phyloP scores from a whole-genome alignment of 129 eudicot genomes.

The Pulicaria dysenterica region DNA sequence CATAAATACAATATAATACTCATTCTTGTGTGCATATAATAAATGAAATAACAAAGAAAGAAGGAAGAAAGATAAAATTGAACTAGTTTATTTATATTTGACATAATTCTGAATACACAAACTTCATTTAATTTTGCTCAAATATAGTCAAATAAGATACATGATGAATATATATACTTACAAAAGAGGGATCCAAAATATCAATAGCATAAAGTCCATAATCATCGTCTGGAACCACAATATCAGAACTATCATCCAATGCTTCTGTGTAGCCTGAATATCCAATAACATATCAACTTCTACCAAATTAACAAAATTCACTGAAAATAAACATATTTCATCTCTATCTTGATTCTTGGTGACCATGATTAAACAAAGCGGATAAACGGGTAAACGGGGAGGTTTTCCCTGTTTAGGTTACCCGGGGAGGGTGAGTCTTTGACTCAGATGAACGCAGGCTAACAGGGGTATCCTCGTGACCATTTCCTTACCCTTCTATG shows the following conservation, averaged over 20 bases:
- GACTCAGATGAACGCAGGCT: no score
- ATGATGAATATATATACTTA: conserved; percentile 36
- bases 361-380: background rate
- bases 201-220: conserved; percentile 91
- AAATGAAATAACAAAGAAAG: background rate
- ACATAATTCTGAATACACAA: no score
- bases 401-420: no score
- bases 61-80: background rate
- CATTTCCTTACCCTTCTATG: no score
- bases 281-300: background rate
- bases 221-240: conserved; percentile 89
- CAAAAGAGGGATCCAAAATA: conserved; percentile 86
- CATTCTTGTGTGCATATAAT: conserved; percentile 6
- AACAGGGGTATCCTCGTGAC: no score
- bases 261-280: conserved; percentile 73
- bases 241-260: conserved; percentile 67
- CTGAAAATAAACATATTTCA: conserved; percentile 1
- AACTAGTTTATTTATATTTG: no score
- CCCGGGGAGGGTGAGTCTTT: no score
- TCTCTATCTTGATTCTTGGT: conserved; percentile 2
- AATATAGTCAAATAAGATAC: background rate
- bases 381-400: no score
- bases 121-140: background rate
- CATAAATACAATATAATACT: background rate
- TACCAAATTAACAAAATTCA: background rate